Conservation (phyloP, 306 rosid genomes). For the Begonia masoniana region DNA sequence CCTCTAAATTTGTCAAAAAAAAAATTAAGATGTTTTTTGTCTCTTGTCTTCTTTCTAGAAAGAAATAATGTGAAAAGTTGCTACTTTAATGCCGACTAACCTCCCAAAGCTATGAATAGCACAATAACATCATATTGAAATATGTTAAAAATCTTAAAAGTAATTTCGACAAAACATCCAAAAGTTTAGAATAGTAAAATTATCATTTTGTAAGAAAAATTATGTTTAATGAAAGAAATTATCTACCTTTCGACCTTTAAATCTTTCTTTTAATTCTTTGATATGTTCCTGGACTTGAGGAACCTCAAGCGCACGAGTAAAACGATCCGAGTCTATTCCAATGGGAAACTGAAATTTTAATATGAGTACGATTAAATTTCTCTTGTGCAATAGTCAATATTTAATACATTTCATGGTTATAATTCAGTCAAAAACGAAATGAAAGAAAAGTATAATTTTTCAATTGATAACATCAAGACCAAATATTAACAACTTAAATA, state of each 20-base stretch:
- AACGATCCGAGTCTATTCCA: constrained; percentile 77
- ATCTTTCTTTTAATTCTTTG: constrained; percentile 62
- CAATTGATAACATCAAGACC: not conserved
- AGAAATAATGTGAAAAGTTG: too few species aligned
- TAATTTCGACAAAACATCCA: too few species aligned
- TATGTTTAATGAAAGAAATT: not conserved
- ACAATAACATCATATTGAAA: too few species aligned
- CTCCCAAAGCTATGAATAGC: too few species aligned
- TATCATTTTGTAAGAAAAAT: too few species aligned
- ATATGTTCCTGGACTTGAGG: constrained; percentile 39
- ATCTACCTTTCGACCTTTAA: constrained; percentile 70
- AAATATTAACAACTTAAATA: not conserved
- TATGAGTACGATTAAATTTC: not conserved
- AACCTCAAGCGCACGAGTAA: constrained; percentile 55
- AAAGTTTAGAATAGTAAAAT: too few species aligned
- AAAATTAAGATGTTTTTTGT: too few species aligned
- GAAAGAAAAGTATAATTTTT: not conserved
- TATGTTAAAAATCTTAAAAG: too few species aligned
- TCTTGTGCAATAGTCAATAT: not conserved
- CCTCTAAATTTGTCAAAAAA: too few species aligned
- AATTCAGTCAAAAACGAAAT: not conserved
- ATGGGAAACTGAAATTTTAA: constrained; percentile 66
- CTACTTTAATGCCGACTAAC: too few species aligned
- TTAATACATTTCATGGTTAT: not conserved
- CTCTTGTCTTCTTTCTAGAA: too few species aligned